phyloP scores from a whole-genome alignment of 2,329 filamentous ascomycete genomes.

The Hypoxylon sp. region DNA sequence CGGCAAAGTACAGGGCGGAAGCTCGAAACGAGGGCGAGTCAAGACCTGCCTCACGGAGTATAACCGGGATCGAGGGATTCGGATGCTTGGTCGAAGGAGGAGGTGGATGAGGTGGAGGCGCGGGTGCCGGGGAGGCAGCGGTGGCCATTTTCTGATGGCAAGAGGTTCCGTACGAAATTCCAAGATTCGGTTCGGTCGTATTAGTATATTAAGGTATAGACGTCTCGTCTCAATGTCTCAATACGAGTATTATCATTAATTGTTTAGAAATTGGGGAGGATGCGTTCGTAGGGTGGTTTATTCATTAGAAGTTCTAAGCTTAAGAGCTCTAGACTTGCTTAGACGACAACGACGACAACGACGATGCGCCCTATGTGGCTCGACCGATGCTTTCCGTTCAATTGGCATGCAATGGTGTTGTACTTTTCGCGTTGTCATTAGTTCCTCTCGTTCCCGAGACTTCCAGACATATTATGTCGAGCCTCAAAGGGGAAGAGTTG shows the following conservation, averaged over 20 bases:
- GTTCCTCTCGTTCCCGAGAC: constrained; percentile 9
- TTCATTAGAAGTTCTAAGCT: neutral
- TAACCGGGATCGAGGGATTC: constrained; percentile 76
- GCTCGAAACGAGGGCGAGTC: constrained; percentile 97
- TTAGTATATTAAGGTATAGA: constrained; percentile 35
- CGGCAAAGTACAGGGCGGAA: constrained; percentile 85
- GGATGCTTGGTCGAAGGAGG: constrained; percentile 44
- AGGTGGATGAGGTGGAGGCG: constrained; percentile 26
- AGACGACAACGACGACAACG: constrained; percentile 12
- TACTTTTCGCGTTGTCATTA: constrained; percentile 2
- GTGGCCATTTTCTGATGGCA: constrained; percentile 48
- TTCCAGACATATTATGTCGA: constrained; percentile 16
- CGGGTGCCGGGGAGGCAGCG: constrained; percentile 41
- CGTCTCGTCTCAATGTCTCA: constrained; percentile 3
- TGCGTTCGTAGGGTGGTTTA: constrained; percentile 4
- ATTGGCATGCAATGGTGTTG: constrained; percentile 9
- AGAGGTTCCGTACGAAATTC: constrained; percentile 13
- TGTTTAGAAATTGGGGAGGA: constrained; percentile 2
- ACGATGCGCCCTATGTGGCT: constrained; percentile 28
- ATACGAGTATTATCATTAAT: constrained; percentile 20
- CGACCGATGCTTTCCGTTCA: constrained; percentile 13
- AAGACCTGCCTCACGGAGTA: constrained; percentile 93
- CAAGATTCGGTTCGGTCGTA: constrained; percentile 17
- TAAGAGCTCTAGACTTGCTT: constrained; percentile 3
- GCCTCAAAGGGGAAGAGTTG: constrained; percentile 8